Percentiles rank a stretch among this genome's conserved stretches.
Evolutionary conservation across 2,329 filamentous ascomycete species (phyloP).

Genomic region (Bipolaris oryzae): DNA sequence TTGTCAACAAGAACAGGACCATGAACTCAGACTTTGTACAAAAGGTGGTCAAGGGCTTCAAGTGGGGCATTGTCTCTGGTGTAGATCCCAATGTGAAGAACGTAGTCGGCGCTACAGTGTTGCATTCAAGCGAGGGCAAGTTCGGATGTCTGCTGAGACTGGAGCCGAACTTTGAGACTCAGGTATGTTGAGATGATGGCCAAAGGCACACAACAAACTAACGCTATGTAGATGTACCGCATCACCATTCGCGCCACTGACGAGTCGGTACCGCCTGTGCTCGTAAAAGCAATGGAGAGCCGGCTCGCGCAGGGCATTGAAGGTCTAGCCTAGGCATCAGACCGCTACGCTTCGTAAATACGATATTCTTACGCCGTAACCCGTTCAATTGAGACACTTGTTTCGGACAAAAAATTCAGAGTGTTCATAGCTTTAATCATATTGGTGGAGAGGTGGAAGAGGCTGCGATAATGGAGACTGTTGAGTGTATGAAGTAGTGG

Average conservation of each 20-base stretch:
- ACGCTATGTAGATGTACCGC: conserved; percentile 80
- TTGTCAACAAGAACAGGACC: conserved; percentile 65
- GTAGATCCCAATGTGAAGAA: conserved; percentile 95
- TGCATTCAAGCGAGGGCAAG: conserved; percentile 84
- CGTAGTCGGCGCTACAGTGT: conserved; percentile 86
- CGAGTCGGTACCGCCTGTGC: conserved; percentile 78
- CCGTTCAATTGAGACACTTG: not conserved
- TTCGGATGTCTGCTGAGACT: conserved; percentile 91
- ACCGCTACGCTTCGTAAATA: not conserved
- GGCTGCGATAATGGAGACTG: not conserved
- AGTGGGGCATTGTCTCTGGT: conserved; percentile 82
- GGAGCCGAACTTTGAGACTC: conserved; percentile 90
- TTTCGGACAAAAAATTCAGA: not conserved
- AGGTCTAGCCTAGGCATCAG: conserved; percentile 30
- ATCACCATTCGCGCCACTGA: conserved; percentile 94
- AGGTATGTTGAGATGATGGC: conserved; percentile 65
- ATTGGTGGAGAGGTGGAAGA: not conserved
- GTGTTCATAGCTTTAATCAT: conserved; percentile 15
- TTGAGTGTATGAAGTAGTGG: not conserved
- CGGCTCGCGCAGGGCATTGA: conserved; percentile 66
- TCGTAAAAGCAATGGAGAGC: conserved; percentile 88
- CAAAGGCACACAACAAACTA: conserved; percentile 14
- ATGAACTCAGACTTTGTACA: conserved; percentile 75
- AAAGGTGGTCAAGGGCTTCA: conserved; percentile 78
- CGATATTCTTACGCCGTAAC: conserved; percentile 4